These are phyloP conservation scores for Tetrahymena elliotti DNA, from an alignment of 73 alveolate genomes.

Conservation along the genomic window DNA sequence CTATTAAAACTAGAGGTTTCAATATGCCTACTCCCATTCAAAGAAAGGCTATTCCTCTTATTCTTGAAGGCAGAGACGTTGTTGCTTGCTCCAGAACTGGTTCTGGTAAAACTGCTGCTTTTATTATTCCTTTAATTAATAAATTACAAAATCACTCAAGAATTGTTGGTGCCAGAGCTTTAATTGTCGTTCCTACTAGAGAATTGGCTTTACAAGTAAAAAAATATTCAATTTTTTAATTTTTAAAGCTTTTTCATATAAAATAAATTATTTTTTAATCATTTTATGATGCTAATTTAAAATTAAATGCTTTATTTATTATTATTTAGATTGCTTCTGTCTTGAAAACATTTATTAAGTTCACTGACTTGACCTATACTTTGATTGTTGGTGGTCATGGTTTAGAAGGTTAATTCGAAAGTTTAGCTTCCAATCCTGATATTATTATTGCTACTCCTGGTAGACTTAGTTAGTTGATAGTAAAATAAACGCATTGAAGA, in stretches of 20 bases:
- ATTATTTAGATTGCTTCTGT: conserved; percentile 65
- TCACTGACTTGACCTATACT: conserved; percentile 74
- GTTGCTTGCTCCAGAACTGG: conserved; percentile 98
- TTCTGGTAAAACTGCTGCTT: conserved; percentile 97
- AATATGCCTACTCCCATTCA: conserved; percentile 95
- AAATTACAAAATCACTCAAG: conserved; percentile 79
- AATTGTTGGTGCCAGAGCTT: conserved; percentile 87
- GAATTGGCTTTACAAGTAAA: conserved; percentile 80
- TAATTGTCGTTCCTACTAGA: conserved; percentile 90
- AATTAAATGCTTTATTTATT: background rate
- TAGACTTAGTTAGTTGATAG: conserved; percentile 86
- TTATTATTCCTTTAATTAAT: conserved; percentile 86
- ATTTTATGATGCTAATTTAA: too few species aligned
- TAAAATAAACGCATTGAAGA: conserved; percentile 68
- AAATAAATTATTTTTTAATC: too few species aligned
- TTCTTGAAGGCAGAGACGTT: conserved; percentile 83
- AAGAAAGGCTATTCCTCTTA: conserved; percentile 91
- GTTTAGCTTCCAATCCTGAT: conserved; percentile 92
- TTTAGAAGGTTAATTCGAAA: conserved; percentile 87
- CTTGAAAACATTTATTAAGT: conserved; percentile 68
- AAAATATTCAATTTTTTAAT: background rate
- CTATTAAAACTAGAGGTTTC: conserved; percentile 82
- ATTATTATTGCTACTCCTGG: conserved; percentile 98
- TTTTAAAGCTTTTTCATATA: too few species aligned
- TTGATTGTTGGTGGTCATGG: conserved; percentile 96